Evolutionary conservation across 2,329 filamentous ascomycete genomes (phyloP).

Genomic region (Fusarium decemcellulare): DNA sequence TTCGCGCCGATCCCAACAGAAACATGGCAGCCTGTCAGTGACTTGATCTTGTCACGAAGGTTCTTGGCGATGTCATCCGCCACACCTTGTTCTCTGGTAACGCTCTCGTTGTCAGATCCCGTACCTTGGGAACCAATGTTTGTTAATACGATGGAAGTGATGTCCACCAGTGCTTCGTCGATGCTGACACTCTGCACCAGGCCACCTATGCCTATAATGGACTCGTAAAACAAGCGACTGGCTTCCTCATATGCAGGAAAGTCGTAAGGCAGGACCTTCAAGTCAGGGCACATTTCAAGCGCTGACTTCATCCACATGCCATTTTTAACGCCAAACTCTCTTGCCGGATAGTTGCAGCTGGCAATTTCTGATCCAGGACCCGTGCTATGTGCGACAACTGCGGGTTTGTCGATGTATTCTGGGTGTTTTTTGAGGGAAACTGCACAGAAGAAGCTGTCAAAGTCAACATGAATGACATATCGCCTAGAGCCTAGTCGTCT

Average conservation of each 20-base stretch:
- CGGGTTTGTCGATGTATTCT: constrained; percentile 82
- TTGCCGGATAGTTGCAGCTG: constrained; percentile 95
- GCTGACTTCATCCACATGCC: constrained; percentile 99
- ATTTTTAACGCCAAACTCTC: constrained; percentile 90
- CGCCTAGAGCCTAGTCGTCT: constrained; percentile 74
- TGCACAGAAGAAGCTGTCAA: constrained; percentile 98
- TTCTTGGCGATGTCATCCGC: constrained; percentile 77
- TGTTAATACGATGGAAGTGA: constrained; percentile 78
- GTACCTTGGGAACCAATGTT: constrained; percentile 76
- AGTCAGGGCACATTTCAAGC: constrained; percentile 83
- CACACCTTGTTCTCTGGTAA: constrained; percentile 83
- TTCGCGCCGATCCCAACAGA: constrained; percentile 95
- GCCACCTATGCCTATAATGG: constrained; percentile 83
- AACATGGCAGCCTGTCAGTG: constrained; percentile 85
- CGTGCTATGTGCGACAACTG: constrained; percentile 88
- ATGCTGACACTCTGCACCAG: constrained; percentile 96
- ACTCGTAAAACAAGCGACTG: constrained; percentile 88
- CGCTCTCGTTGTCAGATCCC: constrained; percentile 75
- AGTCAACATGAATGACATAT: constrained; percentile 96
- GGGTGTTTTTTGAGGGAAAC: constrained; percentile 86
- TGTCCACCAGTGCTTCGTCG: constrained; percentile 92
- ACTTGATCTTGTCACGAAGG: constrained; percentile 79
- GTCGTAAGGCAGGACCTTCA: constrained; percentile 95
- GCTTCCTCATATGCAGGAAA: constrained; percentile 96
- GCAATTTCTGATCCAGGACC: constrained; percentile 94